A percentile compares a stretch with the other conserved stretches of the same genome.
phyloP scores from a whole-genome alignment of 176 grass and related monocot genomes.

The Guadua angustifolia region DNA sequence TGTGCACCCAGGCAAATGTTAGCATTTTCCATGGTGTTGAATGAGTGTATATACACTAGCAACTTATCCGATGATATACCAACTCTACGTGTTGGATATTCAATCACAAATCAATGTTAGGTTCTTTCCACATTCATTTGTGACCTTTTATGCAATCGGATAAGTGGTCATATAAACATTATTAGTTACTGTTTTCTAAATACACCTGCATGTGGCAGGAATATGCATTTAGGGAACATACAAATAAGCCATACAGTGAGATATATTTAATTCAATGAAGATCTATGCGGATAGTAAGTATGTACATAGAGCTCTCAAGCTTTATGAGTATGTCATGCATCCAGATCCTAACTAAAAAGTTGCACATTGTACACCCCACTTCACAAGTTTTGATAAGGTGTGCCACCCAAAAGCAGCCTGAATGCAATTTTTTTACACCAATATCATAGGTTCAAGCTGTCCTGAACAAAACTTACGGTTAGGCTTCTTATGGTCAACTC shows the following conservation, averaged over 20 bases:
- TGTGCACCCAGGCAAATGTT: background rate
- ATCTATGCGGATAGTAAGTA: background rate
- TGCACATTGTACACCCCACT: background rate
- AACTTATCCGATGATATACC: background rate
- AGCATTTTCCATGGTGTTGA: constrained; percentile 19
- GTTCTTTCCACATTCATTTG: background rate
- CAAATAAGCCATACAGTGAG: background rate
- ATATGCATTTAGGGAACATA: background rate
- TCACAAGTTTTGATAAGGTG: background rate
- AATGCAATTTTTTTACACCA: background rate
- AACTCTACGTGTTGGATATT: background rate
- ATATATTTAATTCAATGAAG: background rate
- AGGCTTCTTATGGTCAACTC: background rate
- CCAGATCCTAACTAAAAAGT: background rate
- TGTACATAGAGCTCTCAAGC: background rate
- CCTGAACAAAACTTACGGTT: background rate
- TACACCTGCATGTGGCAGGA: background rate
- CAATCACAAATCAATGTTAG: background rate
- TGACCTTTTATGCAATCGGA: background rate
- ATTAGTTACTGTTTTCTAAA: background rate
- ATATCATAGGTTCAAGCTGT: background rate
- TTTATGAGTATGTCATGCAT: background rate
- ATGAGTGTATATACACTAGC: constrained; percentile 1
- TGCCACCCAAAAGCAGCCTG: background rate
- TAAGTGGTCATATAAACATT: background rate